A percentile compares a stretch with the other conserved stretches of the same genome.
Conservation (phyloP, 345 rosid genomes). For the Diplotaxis tenuifolia region DNA sequence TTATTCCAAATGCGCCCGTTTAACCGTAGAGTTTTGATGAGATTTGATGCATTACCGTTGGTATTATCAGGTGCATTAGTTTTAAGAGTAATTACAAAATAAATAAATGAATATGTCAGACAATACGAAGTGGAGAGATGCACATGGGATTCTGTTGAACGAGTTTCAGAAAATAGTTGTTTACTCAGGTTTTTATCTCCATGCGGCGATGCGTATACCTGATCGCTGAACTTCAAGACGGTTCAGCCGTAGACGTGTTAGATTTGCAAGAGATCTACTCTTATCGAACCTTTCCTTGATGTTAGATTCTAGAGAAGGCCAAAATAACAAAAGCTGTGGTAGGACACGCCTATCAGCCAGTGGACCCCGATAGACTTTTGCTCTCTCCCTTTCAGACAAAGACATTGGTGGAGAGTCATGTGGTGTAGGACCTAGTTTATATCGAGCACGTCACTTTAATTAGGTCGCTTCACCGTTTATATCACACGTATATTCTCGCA, state of each 20-base stretch:
- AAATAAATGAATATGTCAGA: constrained; percentile 13
- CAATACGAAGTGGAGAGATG: constrained; percentile 36
- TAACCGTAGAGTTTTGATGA: no score
- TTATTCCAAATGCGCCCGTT: no score
- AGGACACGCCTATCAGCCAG: neutral
- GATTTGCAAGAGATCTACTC: constrained; percentile 1
- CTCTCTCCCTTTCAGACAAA: constrained; percentile 33
- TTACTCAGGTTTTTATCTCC: constrained; percentile 15
- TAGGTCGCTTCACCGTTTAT: constrained; percentile 39
- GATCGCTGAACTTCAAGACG: neutral
- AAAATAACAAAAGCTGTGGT: constrained; percentile 8
- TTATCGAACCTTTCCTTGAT: neutral
- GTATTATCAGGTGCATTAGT: no score
- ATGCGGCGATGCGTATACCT: constrained; percentile 35
- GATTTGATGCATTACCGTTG: no score
- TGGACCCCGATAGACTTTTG: constrained; percentile 25
- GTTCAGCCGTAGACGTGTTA: constrained; percentile 31
- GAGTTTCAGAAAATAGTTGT: constrained; percentile 29
- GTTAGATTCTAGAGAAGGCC: neutral
- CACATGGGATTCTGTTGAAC: constrained; percentile 41
- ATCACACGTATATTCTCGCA: constrained; percentile 9
- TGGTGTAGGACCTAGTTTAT: constrained; percentile 28
- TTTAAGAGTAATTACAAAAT: neutral
- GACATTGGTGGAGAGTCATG: constrained; percentile 39
- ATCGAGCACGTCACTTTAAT: constrained; percentile 34